Percentiles rank a stretch among this genome's conserved stretches.
phyloP scores from a whole-genome alignment of 225 moss, liverwort and hornwort genomes.

The Asterella californica region DNA sequence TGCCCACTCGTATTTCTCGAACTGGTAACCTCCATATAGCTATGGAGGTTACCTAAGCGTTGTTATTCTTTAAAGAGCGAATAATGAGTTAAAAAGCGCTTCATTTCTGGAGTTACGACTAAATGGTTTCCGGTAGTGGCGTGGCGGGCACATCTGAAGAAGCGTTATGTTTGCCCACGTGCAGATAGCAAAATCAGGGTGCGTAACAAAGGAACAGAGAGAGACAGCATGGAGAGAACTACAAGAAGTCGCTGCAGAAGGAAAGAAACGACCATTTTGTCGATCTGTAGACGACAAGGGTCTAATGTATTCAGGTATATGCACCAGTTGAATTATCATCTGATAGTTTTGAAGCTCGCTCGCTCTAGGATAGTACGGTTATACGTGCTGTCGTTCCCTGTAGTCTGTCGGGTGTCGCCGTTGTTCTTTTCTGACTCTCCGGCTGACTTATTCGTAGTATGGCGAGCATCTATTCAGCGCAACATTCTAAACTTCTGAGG shows the following conservation, averaged over 20 bases:
- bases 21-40: not conserved
- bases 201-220: slow-evolving; percentile 79
- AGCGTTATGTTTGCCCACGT: not conserved
- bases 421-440: not conserved
- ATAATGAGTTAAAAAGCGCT: not conserved
- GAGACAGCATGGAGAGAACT: slow-evolving; percentile 83
- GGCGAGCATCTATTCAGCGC: too few species aligned
- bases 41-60: not conserved
- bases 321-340: not conserved
- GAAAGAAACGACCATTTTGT: slow-evolving; percentile 82
- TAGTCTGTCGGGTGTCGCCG: not conserved
- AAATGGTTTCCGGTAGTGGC: not conserved
- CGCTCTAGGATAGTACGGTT: not conserved
- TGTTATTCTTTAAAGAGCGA: not conserved
- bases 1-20: too few species aligned
- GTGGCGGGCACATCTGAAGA: not conserved
- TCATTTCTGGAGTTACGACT: not conserved
- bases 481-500: too few species aligned
- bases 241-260: slow-evolving; percentile 59
- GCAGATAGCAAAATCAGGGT: slow-evolving; percentile 83
- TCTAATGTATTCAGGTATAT: slow-evolving; percentile 94
- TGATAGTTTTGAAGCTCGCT: not conserved
- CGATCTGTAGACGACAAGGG: slow-evolving; percentile 66
- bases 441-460: not conserved
- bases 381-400: not conserved